These are phyloP conservation scores for Ophiostoma piceae DNA, from an alignment of 2,329 filamentous ascomycete species.

Conservation along the genomic window DNA sequence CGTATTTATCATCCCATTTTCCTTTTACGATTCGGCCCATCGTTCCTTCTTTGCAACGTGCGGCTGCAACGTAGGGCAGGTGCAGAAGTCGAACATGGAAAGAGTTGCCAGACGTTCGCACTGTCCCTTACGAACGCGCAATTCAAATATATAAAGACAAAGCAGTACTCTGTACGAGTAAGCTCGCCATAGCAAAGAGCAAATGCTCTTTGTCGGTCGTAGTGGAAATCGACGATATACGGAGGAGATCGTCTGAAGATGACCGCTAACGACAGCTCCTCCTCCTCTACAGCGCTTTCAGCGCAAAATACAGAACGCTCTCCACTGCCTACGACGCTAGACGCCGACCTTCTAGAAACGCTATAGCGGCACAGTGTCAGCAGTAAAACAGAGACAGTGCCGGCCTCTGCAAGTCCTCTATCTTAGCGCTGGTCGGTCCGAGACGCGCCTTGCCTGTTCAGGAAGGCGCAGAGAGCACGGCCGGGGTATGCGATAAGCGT, in stretches of 20 bases:
- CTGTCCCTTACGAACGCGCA: too few relatives aligned
- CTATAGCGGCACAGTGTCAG: constrained; percentile 15
- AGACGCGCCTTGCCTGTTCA: constrained; percentile 3
- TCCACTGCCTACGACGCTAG: neutral
- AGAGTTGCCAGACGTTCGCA: too few relatives aligned
- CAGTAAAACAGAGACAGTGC: neutral
- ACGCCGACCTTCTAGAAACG: constrained; percentile 19
- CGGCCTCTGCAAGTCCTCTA: constrained; percentile 8
- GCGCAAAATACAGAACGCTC: too few relatives aligned
- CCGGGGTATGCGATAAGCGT: constrained; percentile 1
- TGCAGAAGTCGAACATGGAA: too few relatives aligned
- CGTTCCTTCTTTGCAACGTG: neutral
- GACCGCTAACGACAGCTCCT: neutral
- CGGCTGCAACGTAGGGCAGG: too few relatives aligned
- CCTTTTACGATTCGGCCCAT: neutral
- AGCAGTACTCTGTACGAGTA: too few relatives aligned
- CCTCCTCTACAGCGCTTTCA: neutral
- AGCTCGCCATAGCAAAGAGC: too few relatives aligned
- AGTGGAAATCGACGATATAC: constrained; percentile 13
- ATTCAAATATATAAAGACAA: too few relatives aligned
- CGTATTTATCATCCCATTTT: neutral
- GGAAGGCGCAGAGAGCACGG: constrained; percentile 7
- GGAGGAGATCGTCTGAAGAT: neutral
- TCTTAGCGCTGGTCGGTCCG: constrained; percentile 10
- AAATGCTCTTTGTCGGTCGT: neutral